Conservation (phyloP, 164 flowering plant species). For the Chimonanthus praecox region DNA sequence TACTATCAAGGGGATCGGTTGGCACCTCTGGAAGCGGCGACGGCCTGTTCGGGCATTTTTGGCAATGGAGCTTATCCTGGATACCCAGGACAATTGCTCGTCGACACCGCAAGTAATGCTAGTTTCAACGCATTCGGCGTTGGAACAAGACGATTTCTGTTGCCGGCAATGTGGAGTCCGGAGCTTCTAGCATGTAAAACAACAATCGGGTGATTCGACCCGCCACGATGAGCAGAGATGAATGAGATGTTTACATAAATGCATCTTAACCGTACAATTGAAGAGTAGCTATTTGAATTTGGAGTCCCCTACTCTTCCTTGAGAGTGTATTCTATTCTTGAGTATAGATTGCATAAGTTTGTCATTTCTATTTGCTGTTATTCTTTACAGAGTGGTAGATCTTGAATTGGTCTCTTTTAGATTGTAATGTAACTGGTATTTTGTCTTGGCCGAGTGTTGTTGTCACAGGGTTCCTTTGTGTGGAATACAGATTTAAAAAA, state of each 20-base stretch:
- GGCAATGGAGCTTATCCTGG: slow-evolving; percentile 34
- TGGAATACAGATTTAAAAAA: too few species aligned
- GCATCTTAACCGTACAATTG: not conserved
- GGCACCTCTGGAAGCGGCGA: slow-evolving; percentile 33
- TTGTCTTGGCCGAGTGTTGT: too few species aligned
- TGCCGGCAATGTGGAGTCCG: slow-evolving; percentile 39
- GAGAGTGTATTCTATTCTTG: not conserved
- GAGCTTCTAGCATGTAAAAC: not conserved
- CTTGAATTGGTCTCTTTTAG: too few species aligned
- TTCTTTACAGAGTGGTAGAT: too few species aligned
- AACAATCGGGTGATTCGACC: not conserved
- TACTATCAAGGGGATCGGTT: slow-evolving; percentile 27
- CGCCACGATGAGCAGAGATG: not conserved
- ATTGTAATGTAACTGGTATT: too few species aligned
- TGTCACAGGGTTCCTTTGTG: too few species aligned
- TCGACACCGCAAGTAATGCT: slow-evolving; percentile 20
- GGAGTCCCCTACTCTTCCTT: not conserved
- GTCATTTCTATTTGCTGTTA: not conserved
- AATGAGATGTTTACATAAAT: not conserved
- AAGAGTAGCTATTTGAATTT: too few species aligned
- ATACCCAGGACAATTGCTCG: slow-evolving; percentile 26
- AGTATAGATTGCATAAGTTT: not conserved
- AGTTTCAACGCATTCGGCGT: slow-evolving; percentile 29
- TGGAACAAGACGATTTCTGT: slow-evolving; percentile 21
- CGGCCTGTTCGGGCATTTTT: slow-evolving; percentile 34